These are phyloP conservation scores for Lathyrus sativus DNA, from an alignment of 306 rosid species.

Conservation along the genomic window DNA sequence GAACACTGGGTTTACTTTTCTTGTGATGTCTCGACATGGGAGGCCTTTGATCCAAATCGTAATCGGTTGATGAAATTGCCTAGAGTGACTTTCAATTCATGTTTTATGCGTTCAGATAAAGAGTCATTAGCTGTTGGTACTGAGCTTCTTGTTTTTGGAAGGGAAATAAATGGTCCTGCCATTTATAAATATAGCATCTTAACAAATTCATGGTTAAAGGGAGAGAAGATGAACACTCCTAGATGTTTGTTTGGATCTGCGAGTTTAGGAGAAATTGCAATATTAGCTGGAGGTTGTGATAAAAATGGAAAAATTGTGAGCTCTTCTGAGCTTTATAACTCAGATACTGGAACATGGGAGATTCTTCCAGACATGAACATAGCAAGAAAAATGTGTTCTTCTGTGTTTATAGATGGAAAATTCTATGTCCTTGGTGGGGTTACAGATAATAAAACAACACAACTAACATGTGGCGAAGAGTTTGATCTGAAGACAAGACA, in stretches of 20 bases:
- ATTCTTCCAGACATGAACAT: slow-evolving; percentile 66
- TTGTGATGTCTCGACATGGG: slow-evolving; percentile 64
- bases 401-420: slow-evolving; percentile 62
- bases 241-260: slow-evolving; percentile 80
- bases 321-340: slow-evolving; percentile 76
- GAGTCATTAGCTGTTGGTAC: slow-evolving; percentile 90
- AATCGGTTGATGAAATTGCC: slow-evolving; percentile 67
- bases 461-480: slow-evolving; percentile 67
- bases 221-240: slow-evolving; percentile 57
- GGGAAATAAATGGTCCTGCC: slow-evolving; percentile 48
- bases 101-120: slow-evolving; percentile 68
- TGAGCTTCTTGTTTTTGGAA: slow-evolving; percentile 79
- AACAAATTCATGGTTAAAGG: slow-evolving; percentile 65
- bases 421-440: slow-evolving; percentile 75
- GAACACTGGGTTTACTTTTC: slow-evolving; percentile 91
- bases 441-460: slow-evolving; percentile 38
- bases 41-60: slow-evolving; percentile 65
- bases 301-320: slow-evolving; percentile 51
- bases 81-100: slow-evolving; percentile 50
- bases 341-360: slow-evolving; percentile 63
- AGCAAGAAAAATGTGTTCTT: slow-evolving; percentile 70
- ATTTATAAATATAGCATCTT: slow-evolving; percentile 66
- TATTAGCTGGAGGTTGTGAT: slow-evolving; percentile 78
- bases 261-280: slow-evolving; percentile 65
- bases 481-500: slow-evolving; percentile 51